Evolutionary conservation across 2,329 filamentous ascomycete genomes (phyloP), one percentile per base, ranked within the genome.

Genomic region (Phyllosticta citriasiana): DNA sequence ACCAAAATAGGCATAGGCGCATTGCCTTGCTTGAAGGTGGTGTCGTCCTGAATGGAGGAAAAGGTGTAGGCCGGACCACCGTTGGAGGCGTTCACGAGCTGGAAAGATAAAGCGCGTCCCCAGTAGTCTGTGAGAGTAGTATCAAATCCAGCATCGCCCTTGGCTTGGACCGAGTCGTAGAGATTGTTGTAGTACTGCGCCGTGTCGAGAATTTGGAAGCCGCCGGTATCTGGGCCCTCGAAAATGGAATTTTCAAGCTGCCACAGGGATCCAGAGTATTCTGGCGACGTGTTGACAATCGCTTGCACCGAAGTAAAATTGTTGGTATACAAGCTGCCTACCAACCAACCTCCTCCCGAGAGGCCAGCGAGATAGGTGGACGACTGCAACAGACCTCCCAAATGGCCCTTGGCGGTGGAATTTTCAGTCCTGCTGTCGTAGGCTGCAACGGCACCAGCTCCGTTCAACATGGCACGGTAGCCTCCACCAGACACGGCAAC

Each of bases 91-190:
- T 93, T 88, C 70, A 96, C 82, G 55, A 96, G 82, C 75, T 96
- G 91, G 74, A 88, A 95, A 1, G 87, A 87, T n/a, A 96, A 80
- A 55, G 89, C 89, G 62, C 91, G 87, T 27, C 89, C 89, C 79
- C 91, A 96, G 73, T 91, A 91, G 76, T 97, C 92, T 0, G 92
- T 96, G 62, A 96, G 80, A 8, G 89, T 88, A 3, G 82, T 83
- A 25, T 73, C 70, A 69, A 80, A 92, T 0, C 84, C 83, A 16
- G 86, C 87, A 62, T 86, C 72, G 1, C 70, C 67, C 75, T 93
- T 94, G 3, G 71, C 77, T 0, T 77, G 65, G 0, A 91, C 87
- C 14, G 82, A 78, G 10, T 82, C 73, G 5, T 76, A 69, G 16
- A 93, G 73, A 27, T 85, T 77, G 2, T 73, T 73, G 69, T 84